Conservation (phyloP, 345 rosid genomes). For the Eucalyptus leucophloia region DNA sequence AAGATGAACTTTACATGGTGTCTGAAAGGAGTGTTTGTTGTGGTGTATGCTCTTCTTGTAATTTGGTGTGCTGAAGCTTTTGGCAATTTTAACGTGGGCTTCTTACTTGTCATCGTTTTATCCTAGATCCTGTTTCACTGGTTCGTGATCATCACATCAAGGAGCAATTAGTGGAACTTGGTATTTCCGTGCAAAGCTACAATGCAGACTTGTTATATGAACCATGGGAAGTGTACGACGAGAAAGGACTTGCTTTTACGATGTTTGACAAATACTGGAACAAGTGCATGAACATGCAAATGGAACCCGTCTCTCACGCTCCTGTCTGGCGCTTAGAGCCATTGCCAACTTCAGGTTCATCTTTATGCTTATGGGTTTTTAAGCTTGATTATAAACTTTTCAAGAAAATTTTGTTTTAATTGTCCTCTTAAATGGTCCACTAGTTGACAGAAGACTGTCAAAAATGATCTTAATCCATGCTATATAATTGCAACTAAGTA, state of each 20-base stretch:
- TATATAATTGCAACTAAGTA: background rate
- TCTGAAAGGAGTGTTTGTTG: background rate
- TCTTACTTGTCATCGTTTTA: background rate
- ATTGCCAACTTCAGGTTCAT: slow-evolving; percentile 36
- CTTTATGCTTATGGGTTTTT: background rate
- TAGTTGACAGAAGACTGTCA: background rate
- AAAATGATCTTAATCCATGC: background rate
- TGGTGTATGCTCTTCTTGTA: background rate
- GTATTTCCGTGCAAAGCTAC: slow-evolving; percentile 80
- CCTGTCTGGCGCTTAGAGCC: slow-evolving; percentile 66
- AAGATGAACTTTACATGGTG: background rate
- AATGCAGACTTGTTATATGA: slow-evolving; percentile 85
- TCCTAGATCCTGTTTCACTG: slow-evolving; percentile 69
- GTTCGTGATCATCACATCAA: slow-evolving; percentile 76
- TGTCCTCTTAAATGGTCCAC: background rate
- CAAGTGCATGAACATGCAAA: slow-evolving; percentile 53
- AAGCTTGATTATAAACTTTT: background rate
- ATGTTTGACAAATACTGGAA: slow-evolving; percentile 66
- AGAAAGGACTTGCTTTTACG: slow-evolving; percentile 56
- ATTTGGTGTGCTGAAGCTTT: background rate
- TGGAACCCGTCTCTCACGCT: slow-evolving; percentile 51
- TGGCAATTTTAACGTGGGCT: background rate
- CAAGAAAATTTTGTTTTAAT: background rate
- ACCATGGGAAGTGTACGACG: slow-evolving; percentile 85
- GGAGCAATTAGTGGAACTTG: slow-evolving; percentile 56